Evolutionary conservation across 768 basidiomycete genomes (phyloP).

Genomic region (Artomyces pyxidatus): DNA sequence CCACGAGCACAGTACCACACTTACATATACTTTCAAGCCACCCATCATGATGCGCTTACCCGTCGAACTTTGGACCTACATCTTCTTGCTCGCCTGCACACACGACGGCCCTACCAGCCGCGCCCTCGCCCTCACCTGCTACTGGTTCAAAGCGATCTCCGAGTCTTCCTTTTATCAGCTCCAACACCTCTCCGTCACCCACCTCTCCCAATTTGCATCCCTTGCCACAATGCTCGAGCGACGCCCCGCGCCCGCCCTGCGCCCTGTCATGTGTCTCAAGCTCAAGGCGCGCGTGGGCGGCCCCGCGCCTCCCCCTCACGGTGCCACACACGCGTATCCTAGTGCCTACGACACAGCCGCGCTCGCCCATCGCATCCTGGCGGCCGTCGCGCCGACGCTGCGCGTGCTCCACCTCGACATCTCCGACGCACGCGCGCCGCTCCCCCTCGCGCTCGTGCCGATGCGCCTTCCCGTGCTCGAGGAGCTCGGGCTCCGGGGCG

Average conservation of each 20-base stretch:
- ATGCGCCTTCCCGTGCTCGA: background rate
- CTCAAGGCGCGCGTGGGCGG: conserved; percentile 13
- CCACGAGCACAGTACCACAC: no score
- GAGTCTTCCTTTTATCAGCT: conserved; percentile 19
- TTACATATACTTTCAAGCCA: no score
- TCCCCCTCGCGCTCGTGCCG: background rate
- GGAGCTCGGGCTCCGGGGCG: background rate
- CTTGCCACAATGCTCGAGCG: conserved; percentile 20
- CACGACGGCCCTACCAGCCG: conserved; percentile 30
- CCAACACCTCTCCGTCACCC: conserved; percentile 23
- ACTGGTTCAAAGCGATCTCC: conserved; percentile 22
- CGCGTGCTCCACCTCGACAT: background rate
- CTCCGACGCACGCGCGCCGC: background rate
- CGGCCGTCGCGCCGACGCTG: background rate
- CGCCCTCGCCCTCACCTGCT: conserved; percentile 29
- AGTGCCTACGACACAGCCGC: no score
- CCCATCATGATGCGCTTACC: no score
- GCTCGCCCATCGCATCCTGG: background rate
- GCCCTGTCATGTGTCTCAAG: conserved; percentile 22
- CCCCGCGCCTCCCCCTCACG: no score
- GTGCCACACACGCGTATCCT: background rate
- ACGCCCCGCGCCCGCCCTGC: conserved; percentile 17
- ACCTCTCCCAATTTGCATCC: conserved; percentile 20
- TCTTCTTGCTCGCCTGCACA: conserved; percentile 29
- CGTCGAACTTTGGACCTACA: conserved; percentile 23